Percentiles rank a stretch among this genome's conserved stretches.
phyloP scores from a whole-genome alignment of 108 stramenopile genomes.

The Fistulifera pelliculosa region DNA sequence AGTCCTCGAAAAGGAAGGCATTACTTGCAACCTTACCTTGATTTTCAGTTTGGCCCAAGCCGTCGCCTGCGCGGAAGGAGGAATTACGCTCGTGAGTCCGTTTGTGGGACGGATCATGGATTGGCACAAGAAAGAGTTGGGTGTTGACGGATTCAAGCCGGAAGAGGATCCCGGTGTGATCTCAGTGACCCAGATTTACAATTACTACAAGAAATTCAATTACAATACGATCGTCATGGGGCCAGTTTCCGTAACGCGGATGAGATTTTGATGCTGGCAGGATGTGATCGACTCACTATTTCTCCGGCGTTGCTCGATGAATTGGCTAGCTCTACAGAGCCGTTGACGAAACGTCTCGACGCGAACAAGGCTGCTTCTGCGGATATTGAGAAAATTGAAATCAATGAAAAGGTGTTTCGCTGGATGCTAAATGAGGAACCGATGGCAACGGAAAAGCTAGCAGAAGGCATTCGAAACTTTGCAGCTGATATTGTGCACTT shows the following conservation, averaged over 20 bases:
- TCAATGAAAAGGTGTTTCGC: constrained; percentile 87
- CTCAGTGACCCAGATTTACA: constrained; percentile 92
- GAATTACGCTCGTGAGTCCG: constrained; percentile 93
- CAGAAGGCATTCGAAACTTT: constrained; percentile 96
- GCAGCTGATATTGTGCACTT: constrained; percentile 89
- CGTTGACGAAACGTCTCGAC: constrained; percentile 51
- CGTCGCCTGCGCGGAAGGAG: constrained; percentile 96
- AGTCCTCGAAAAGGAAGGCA: constrained; percentile 93
- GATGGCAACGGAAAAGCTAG: constrained; percentile 98
- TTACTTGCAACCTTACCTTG: constrained; percentile 97
- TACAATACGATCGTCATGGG: constrained; percentile 98
- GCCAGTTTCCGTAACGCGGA: constrained; percentile 90
- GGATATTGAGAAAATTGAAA: constrained; percentile 72
- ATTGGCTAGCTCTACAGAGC: constrained; percentile 29
- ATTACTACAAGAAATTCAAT: constrained; percentile 97
- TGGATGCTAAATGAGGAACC: constrained; percentile 95
- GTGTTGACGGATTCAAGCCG: constrained; percentile 62
- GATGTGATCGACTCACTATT: constrained; percentile 87
- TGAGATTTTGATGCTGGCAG: constrained; percentile 79
- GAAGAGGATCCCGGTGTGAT: constrained; percentile 93
- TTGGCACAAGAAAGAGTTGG: constrained; percentile 88
- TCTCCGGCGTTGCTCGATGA: constrained; percentile 73
- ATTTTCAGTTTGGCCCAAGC: constrained; percentile 94
- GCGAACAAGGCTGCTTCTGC: constrained; percentile 39
- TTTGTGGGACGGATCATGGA: constrained; percentile 99